Base-by-base conservation (phyloP, 768 basidiomycete genomes). In the Podaxis sp. region DNA sequence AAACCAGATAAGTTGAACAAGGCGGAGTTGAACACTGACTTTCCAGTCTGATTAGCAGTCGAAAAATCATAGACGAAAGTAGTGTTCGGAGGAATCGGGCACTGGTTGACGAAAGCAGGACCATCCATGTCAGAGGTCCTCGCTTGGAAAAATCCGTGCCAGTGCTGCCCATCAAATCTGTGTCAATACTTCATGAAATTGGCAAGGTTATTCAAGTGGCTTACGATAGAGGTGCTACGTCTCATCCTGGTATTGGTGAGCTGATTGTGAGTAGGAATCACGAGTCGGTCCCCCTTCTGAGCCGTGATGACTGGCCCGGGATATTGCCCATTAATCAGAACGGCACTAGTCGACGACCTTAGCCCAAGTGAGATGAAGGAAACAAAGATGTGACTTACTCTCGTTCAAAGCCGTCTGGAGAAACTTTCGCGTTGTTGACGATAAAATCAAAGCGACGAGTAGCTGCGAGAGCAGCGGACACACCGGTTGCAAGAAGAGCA, bases 331-430 rank as follows among this genome's bases (percentile, higher is more conserved):
- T 30, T 19, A 4, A 40, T 8, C 56, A 65, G 60, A 6, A 65
- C 64, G 26, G 61, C 64, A 19, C 64, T 65, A 53, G 3, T 59
- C 17, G 13, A 4, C 17, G 4, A 8, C 19, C 0, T 38, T 19
- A 5, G 17, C n/a, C 3, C 2, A 24, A 15, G 13, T 11, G 22
- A 12, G 7, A 55, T 30, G 44, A 19, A 19, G n/a, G 28, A 5
- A 39, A 24, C 22, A 33, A 33, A 9, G 33, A 33, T 33, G 2
- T 33, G 33, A 9, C 33, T 63, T 65, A 63, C 52, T 51, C 53
- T 15, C 82, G 72, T 65, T 49, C 63, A 60, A 77, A 83, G 22
- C 84, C 84, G 70, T 85, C 84, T 0, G 83, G 84, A 17, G 79
- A 68, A 59, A 84, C 78, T 15, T 70, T 59, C 57, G 71, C 73